Evolutionary conservation across 345 rosid genomes (phyloP).

Genomic region (Sapria himalayana): DNA sequence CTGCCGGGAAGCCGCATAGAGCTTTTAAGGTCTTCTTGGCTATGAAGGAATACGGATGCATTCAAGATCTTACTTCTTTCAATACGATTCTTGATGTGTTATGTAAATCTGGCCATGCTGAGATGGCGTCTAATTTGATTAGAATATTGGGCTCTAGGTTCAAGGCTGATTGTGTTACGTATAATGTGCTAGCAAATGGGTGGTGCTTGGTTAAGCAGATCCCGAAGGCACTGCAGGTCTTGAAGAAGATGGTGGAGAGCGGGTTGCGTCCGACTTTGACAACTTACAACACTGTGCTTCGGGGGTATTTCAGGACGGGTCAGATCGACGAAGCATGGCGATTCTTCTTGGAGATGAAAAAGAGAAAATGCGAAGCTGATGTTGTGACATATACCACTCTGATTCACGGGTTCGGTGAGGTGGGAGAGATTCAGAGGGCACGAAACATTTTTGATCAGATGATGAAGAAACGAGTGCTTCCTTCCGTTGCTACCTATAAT

Average conservation of each 20-base stretch:
- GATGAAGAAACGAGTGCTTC: slow-evolving; percentile 56
- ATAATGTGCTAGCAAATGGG: slow-evolving; percentile 64
- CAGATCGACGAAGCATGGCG: slow-evolving; percentile 66
- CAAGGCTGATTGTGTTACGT: slow-evolving; percentile 47
- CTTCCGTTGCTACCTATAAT: slow-evolving; percentile 71
- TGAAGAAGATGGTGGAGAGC: slow-evolving; percentile 67
- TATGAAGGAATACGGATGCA: slow-evolving; percentile 68
- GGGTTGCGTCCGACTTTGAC: slow-evolving; percentile 44
- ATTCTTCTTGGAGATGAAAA: slow-evolving; percentile 81
- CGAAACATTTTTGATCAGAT: slow-evolving; percentile 44
- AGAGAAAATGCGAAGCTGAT: slow-evolving; percentile 46
- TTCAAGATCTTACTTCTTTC: slow-evolving; percentile 52
- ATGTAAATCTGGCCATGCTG: slow-evolving; percentile 49
- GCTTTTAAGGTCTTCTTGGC: slow-evolving; percentile 54
- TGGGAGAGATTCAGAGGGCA: slow-evolving; percentile 47
- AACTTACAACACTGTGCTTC: slow-evolving; percentile 54
- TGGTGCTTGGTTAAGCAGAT: slow-evolving; percentile 84
- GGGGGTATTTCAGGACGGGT: slow-evolving; percentile 61
- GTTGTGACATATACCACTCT: slow-evolving; percentile 62
- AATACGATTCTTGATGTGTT: slow-evolving; percentile 67
- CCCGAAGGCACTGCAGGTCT: slow-evolving; percentile 46
- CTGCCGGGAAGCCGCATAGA: slow-evolving; percentile 53
- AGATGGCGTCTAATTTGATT: slow-evolving; percentile 56
- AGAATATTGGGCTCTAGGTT: slow-evolving; percentile 41
- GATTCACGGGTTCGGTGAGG: slow-evolving; percentile 65